Conservation (phyloP, 495 filamentous ascomycete genomes). For the Zalerion maritima region DNA sequence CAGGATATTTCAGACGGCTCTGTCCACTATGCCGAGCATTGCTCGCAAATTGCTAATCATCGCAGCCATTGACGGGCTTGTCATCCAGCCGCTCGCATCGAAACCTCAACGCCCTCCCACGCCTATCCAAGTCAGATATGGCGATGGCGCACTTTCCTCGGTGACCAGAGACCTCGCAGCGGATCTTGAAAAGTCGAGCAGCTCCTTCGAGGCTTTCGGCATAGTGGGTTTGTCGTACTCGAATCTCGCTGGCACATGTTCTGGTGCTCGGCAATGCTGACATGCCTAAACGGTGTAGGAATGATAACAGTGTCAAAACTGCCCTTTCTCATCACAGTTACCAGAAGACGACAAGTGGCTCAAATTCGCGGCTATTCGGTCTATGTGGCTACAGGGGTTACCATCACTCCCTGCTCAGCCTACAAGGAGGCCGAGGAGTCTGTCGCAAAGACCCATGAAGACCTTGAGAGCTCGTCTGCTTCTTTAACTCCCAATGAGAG, state of each 20-base stretch:
- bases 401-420: conserved; percentile 72
- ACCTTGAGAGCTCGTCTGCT: conserved; percentile 17
- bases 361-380: conserved; percentile 67
- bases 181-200: conserved; percentile 19
- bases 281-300: conserved; percentile 29
- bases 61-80: conserved; percentile 73
- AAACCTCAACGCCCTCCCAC: conserved; percentile 31
- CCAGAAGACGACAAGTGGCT: conserved; percentile 72
- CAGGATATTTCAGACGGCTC: too few species aligned
- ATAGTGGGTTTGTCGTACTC: conserved; percentile 54
- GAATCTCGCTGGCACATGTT: not conserved
- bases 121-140: conserved; percentile 59
- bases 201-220: conserved; percentile 62
- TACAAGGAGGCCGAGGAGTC: conserved; percentile 56
- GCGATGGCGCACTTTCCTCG: conserved; percentile 37
- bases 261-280: not conserved
- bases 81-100: conserved; percentile 55
- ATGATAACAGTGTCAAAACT: conserved; percentile 54
- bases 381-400: conserved; percentile 73
- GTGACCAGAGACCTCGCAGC: conserved; percentile 18
- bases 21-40: conserved; percentile 70
- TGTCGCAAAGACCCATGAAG: conserved; percentile 46
- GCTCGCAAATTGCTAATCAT: conserved; percentile 67
- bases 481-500: conserved; percentile 19
- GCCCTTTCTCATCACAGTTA: conserved; percentile 74